A percentile compares a stretch with the other conserved stretches of the same genome.
Conservation (phyloP, 2,329 filamentous ascomycete genomes). For the Aschersonia sp. region DNA sequence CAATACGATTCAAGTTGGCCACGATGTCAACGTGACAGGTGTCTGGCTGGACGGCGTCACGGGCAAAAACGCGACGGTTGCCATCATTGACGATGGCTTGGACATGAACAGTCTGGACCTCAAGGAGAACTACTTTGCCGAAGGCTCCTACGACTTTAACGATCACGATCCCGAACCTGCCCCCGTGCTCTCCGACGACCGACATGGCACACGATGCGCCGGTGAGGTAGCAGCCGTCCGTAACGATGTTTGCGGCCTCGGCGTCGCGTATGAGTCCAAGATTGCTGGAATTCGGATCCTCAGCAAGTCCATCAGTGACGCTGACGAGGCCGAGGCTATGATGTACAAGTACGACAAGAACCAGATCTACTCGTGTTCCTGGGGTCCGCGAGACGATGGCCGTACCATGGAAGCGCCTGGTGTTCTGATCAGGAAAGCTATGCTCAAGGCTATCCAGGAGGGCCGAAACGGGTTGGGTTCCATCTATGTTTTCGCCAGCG, state of each 20-base stretch:
- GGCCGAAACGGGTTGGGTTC: slow-evolving; percentile 73
- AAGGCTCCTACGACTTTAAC: slow-evolving; percentile 93
- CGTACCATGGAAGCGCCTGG: slow-evolving; percentile 87
- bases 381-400: slow-evolving; percentile 92
- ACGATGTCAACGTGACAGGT: slow-evolving; percentile 93
- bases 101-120: slow-evolving; percentile 93
- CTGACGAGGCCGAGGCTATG: slow-evolving; percentile 82
- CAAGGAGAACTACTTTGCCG: slow-evolving; percentile 83
- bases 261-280: slow-evolving; percentile 82
- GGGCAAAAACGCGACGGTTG: slow-evolving; percentile 75
- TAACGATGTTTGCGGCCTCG: slow-evolving; percentile 90
- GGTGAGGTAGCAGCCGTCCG: slow-evolving; percentile 86
- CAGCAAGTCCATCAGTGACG: slow-evolving; percentile 77
- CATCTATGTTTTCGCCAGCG: slow-evolving; percentile 88
- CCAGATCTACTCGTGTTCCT: slow-evolving; percentile 96
- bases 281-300: slow-evolving; percentile 88
- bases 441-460: slow-evolving; percentile 83
- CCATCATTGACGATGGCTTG: slow-evolving; percentile 89
- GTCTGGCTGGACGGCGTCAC: slow-evolving; percentile 87
- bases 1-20: slow-evolving; percentile 65
- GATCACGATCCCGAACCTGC: slow-evolving; percentile 65
- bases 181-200: slow-evolving; percentile 72
- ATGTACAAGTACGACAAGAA: slow-evolving; percentile 88
- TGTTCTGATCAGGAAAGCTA: slow-evolving; percentile 74
- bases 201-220: slow-evolving; percentile 84